Base-by-base conservation (phyloP, 2,329 filamentous ascomycete species). In the Epichloe festucae region DNA sequence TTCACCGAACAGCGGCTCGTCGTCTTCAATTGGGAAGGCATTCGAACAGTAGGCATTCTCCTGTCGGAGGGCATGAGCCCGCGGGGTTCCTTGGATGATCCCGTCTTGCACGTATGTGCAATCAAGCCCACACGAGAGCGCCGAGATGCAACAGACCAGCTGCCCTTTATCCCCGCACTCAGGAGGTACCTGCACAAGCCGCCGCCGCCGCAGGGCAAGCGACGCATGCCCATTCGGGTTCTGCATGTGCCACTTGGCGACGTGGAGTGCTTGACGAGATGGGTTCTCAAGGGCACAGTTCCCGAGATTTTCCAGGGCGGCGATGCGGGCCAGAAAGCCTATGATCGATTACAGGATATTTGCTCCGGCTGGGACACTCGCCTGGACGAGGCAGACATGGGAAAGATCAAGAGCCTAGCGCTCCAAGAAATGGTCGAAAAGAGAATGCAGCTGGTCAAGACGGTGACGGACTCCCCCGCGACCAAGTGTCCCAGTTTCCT, bases 361-460 rank as follows among this genome's bases (percentile, higher is more conserved):
- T 89, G 84, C 63, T 75, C 75, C 45, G 81, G 81, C 0, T 97
- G 91, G 90, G 79, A 80, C 40, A 73, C 82, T 43, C 73, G 79
- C 27, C 97, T 89, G 86, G 80, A 90, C 52, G 93, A 98, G 68
- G 75, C 88, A 52, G 87, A 94, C 59, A 85, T 93, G 70, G 73
- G 75, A 46, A 85, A 84, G 61, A 82, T 97, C 64, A 91, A 87
- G 65, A 90, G 89, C 62, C 72, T 98, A 60, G 77, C 82, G 48
- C 73, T 95, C 52, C 83, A 90, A 55, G 89, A 95, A 59, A 75
- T 93, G 36, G 74, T 94, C 6, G 81, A 86, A 54, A 82, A 85
- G 66, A 77, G 93, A 46, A 72, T 73, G 40, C 77, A 81, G 54
- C 77, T 84, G 55, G 81, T 82, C 8, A 68, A 71, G 42, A 75